Conservation (phyloP, 2,329 filamentous ascomycete genomes). For the Epichloe aotearoae region DNA sequence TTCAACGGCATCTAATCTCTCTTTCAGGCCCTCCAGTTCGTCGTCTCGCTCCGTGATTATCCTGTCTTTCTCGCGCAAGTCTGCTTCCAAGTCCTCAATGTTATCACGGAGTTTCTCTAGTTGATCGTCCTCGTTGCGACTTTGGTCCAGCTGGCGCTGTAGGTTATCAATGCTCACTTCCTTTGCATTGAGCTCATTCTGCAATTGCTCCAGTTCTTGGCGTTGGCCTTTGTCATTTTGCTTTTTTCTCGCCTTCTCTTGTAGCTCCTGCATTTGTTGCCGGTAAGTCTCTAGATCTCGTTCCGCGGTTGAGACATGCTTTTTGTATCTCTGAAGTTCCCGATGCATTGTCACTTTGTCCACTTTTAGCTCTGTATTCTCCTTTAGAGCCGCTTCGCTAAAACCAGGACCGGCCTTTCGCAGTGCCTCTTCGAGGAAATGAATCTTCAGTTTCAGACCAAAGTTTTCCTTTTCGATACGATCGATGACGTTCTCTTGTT, state of each 20-base stretch:
- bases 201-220: constrained; percentile 44
- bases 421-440: constrained; percentile 86
- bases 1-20: constrained; percentile 37
- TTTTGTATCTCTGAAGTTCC: constrained; percentile 83
- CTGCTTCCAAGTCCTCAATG: constrained; percentile 62
- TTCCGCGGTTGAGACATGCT: constrained; percentile 70
- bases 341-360: constrained; percentile 80
- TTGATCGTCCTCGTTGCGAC: constrained; percentile 43
- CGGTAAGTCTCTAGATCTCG: constrained; percentile 75
- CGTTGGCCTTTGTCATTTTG: constrained; percentile 59
- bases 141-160: constrained; percentile 42
- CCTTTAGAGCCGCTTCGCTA: constrained; percentile 76
- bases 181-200: constrained; percentile 41
- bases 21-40: constrained; percentile 54
- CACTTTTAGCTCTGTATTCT: constrained; percentile 94
- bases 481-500: constrained; percentile 92
- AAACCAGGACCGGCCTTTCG: constrained; percentile 79
- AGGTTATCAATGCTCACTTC: constrained; percentile 49
- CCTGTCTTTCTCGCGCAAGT: constrained; percentile 63
- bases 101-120: constrained; percentile 58
- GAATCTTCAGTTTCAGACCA: constrained; percentile 88
- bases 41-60: constrained; percentile 62
- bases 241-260: constrained; percentile 64
- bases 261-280: constrained; percentile 67
- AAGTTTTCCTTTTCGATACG: constrained; percentile 98